Conservation (phyloP, 73 alveolate species). For the Tetrahymena thermophila region DNA sequence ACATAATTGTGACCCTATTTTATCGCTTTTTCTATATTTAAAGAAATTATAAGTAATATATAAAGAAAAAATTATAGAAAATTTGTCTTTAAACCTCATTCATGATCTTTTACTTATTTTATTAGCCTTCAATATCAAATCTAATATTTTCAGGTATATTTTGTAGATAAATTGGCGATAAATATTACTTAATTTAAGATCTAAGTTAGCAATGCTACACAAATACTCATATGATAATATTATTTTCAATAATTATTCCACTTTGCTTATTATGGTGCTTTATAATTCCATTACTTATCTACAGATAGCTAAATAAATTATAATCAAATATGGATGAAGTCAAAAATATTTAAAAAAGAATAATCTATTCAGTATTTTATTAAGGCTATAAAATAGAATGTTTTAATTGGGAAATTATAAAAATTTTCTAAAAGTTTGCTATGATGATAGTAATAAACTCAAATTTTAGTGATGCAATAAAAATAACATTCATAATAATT, state of each 20-base stretch:
- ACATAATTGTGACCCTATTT: not conserved
- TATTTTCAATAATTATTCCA: not conserved
- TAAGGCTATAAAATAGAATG: not conserved
- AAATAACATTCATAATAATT: not conserved
- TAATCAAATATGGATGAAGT: no score
- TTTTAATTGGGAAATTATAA: not conserved
- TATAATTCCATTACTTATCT: not conserved
- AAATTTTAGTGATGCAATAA: not conserved
- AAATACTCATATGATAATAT: not conserved
- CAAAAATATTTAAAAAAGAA: no score
- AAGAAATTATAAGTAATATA: not conserved
- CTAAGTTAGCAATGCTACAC: not conserved
- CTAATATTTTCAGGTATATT: not conserved
- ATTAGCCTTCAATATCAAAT: not conserved
- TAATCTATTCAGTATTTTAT: not conserved
- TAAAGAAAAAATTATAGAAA: not conserved
- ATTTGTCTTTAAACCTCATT: not conserved
- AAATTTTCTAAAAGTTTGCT: not conserved
- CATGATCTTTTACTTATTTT: not conserved
- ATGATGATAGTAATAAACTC: not conserved
- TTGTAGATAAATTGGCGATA: not conserved
- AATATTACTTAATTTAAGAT: not conserved
- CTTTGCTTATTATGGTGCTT: not conserved
- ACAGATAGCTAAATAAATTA: not conserved
- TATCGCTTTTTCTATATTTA: not conserved